Evolutionary conservation across 768 basidiomycete species (phyloP).

Genomic region (Neoboletus magnificus): DNA sequence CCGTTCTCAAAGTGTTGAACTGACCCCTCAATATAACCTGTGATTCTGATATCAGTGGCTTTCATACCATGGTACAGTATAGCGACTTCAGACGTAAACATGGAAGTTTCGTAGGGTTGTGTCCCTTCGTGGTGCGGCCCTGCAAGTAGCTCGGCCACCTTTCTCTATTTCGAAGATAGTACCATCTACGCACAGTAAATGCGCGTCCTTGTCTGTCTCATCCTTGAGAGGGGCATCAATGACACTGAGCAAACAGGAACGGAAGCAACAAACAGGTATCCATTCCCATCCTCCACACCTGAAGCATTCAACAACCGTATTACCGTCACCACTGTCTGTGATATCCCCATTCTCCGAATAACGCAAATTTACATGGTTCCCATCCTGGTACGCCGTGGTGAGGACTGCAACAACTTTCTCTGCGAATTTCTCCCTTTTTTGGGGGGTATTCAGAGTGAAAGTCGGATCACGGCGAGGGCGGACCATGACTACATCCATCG

Average conservation of each 20-base stretch:
- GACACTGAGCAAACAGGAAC: slow-evolving; percentile 2
- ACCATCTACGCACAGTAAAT: slow-evolving; percentile 80
- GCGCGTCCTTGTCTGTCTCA: slow-evolving; percentile 54
- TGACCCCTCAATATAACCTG: slow-evolving; percentile 14
- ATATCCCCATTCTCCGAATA: slow-evolving; percentile 49
- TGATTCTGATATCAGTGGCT: neutral
- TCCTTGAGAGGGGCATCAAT: slow-evolving; percentile 41
- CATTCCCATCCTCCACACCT: slow-evolving; percentile 84
- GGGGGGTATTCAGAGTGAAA: slow-evolving; percentile 38
- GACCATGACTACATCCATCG: slow-evolving; percentile 73
- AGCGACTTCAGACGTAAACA: slow-evolving; percentile 42
- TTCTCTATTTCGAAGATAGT: slow-evolving; percentile 58
- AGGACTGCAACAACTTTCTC: slow-evolving; percentile 53
- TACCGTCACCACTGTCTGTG: slow-evolving; percentile 42
- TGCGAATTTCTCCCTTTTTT: slow-evolving; percentile 48
- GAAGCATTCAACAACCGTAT: slow-evolving; percentile 69
- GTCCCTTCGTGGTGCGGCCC: slow-evolving; percentile 35
- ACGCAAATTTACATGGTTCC: slow-evolving; percentile 60
- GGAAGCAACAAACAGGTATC: slow-evolving; percentile 60
- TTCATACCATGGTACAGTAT: slow-evolving; percentile 1
- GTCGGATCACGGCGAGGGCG: slow-evolving; percentile 65
- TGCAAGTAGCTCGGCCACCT: slow-evolving; percentile 57
- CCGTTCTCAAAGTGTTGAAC: slow-evolving; percentile 49
- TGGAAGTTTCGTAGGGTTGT: slow-evolving; percentile 36
- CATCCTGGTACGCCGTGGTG: slow-evolving; percentile 71